Conservation (phyloP, 345 rosid species). For the Ceriops tagal region DNA sequence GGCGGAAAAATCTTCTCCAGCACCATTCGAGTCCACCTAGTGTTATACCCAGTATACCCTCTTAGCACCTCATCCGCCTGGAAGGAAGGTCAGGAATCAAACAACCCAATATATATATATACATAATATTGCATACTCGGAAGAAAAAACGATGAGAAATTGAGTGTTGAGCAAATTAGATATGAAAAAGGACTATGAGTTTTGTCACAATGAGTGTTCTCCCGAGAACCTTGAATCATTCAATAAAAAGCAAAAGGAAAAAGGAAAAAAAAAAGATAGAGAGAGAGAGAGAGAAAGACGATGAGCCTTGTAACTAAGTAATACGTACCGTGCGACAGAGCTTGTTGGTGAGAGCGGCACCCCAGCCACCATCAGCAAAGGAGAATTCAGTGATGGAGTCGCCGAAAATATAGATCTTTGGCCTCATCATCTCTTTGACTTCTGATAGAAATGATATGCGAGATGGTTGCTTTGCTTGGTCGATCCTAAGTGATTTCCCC, state of each 20-base stretch:
- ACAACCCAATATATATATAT: neutral
- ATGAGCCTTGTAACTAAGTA: neutral
- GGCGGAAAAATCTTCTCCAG: slow-evolving; percentile 52
- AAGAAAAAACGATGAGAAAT: no score
- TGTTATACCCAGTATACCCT: slow-evolving; percentile 82
- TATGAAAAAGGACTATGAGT: no score
- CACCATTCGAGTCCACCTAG: slow-evolving; percentile 80
- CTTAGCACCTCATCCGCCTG: slow-evolving; percentile 68
- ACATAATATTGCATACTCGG: no score
- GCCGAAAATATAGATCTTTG: slow-evolving; percentile 71
- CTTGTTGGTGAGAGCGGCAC: slow-evolving; percentile 72
- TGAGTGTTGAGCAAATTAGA: no score
- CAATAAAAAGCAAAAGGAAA: neutral
- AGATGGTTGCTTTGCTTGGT: no score
- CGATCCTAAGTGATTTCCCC: no score
- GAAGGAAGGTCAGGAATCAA: neutral
- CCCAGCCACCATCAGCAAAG: slow-evolving; percentile 71
- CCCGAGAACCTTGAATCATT: neutral
- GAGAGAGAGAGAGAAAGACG: neutral
- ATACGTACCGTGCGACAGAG: slow-evolving; percentile 62
- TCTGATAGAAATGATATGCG: no score
- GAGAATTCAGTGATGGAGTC: slow-evolving; percentile 91
- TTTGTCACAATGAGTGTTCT: no score
- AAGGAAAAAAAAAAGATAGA: neutral
- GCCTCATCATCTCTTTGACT: slow-evolving; percentile 37